Evolutionary conservation across 305 asterid genomes (phyloP).

Genomic region (Fraxinus angustifolia): DNA sequence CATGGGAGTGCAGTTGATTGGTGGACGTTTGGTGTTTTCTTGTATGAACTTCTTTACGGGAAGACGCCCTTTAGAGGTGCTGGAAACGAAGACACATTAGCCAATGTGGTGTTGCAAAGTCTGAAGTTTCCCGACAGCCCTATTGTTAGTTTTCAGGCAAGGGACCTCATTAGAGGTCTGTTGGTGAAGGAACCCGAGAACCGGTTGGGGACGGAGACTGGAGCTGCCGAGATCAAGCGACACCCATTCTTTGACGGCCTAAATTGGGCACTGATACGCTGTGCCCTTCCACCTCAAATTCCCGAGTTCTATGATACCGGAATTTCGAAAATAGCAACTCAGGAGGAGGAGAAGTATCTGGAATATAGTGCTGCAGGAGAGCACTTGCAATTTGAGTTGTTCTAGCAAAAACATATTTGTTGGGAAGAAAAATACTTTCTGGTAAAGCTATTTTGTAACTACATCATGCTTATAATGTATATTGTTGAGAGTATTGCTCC

Average conservation of each 20-base stretch:
- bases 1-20: slow-evolving; percentile 98
- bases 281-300: slow-evolving; percentile 71
- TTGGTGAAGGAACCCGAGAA: slow-evolving; percentile 79
- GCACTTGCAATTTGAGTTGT: slow-evolving; percentile 71
- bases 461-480: slow-evolving; percentile 23
- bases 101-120: slow-evolving; percentile 64
- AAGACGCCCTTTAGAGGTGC: slow-evolving; percentile 85
- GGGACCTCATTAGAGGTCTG: slow-evolving; percentile 76
- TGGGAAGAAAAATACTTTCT: neutral
- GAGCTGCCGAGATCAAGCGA: slow-evolving; percentile 92
- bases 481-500: slow-evolving; percentile 14
- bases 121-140: slow-evolving; percentile 74
- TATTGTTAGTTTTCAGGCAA: slow-evolving; percentile 71
- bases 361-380: slow-evolving; percentile 44
- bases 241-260: slow-evolving; percentile 85
- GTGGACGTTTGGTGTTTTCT: slow-evolving; percentile 88
- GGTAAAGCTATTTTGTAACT: slow-evolving; percentile 23
- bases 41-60: slow-evolving; percentile 86
- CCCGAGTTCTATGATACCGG: slow-evolving; percentile 55
- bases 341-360: slow-evolving; percentile 42
- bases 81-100: slow-evolving; percentile 78
- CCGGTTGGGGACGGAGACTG: slow-evolving; percentile 73
- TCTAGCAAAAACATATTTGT: slow-evolving; percentile 33
- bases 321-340: slow-evolving; percentile 23
- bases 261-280: slow-evolving; percentile 89